Conservation (phyloP, 352 stramenopile species). For the Phytophthora gonapodyides region DNA sequence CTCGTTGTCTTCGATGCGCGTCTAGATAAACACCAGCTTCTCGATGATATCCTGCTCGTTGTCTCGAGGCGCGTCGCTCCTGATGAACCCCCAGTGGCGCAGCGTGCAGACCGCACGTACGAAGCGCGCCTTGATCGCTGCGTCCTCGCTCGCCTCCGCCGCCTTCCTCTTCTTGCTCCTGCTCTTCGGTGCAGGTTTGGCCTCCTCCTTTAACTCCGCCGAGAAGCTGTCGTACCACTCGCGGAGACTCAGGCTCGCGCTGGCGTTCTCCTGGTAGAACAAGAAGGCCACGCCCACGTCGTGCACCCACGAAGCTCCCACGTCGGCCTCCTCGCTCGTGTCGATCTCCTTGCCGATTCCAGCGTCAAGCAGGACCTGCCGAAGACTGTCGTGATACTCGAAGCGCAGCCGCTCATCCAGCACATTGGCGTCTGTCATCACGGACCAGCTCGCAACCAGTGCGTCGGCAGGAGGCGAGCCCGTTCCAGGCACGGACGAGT, state of each 20-base stretch:
- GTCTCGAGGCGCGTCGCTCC: slow-evolving; percentile 46
- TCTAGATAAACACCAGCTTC: slow-evolving; percentile 82
- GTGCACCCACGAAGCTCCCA: slow-evolving; percentile 44
- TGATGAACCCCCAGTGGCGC: slow-evolving; percentile 74
- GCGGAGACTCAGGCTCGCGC: slow-evolving; percentile 56
- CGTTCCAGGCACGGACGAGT: slow-evolving; percentile 9
- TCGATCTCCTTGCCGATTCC: slow-evolving; percentile 30
- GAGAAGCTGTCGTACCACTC: slow-evolving; percentile 77
- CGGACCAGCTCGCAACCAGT: slow-evolving; percentile 36
- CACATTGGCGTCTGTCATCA: slow-evolving; percentile 30
- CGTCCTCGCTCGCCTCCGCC: slow-evolving; percentile 14
- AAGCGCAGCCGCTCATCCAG: slow-evolving; percentile 48
- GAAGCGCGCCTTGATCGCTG: slow-evolving; percentile 65
- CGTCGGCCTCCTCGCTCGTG: slow-evolving; percentile 17
- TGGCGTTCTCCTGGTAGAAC: slow-evolving; percentile 73
- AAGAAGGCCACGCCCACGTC: slow-evolving; percentile 71
- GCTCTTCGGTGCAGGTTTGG: neutral
- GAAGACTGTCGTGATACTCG: slow-evolving; percentile 62
- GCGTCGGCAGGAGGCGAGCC: slow-evolving; percentile 10
- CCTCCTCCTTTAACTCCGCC: slow-evolving; percentile 40
- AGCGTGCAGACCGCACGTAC: slow-evolving; percentile 69
- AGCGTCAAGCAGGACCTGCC: slow-evolving; percentile 47
- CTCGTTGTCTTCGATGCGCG: slow-evolving; percentile 4
- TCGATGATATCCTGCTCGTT: slow-evolving; percentile 63
- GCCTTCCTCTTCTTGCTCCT: slow-evolving; percentile 29